Evolutionary conservation across 139 green algal species (phyloP).

Genomic region (Micractinium conductrix): DNA sequence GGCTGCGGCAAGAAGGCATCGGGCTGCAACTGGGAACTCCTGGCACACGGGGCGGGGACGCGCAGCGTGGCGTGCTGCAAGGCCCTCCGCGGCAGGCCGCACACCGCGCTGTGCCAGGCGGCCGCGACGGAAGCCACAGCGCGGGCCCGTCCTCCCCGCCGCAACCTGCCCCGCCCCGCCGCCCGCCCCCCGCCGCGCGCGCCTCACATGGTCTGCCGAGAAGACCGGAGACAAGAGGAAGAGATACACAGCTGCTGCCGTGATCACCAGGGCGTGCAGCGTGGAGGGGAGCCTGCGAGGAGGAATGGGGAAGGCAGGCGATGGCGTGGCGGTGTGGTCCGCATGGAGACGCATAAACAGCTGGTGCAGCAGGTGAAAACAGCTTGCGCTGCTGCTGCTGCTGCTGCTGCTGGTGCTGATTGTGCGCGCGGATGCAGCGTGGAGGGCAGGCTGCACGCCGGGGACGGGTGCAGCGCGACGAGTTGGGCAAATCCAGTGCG

Average conservation of each 20-base stretch:
- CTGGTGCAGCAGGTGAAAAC: too few relatives aligned
- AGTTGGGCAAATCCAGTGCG: not conserved
- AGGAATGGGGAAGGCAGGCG: not conserved
- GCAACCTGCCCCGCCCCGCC: too few relatives aligned
- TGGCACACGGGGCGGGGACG: not conserved
- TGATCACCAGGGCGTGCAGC: conserved; percentile 32
- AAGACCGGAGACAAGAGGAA: conserved; percentile 29
- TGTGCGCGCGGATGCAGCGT: too few relatives aligned
- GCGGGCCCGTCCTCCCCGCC: too few relatives aligned
- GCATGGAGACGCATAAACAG: not conserved
- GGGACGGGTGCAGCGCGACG: not conserved
- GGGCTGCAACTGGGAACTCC: not conserved
- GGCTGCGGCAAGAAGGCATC: not conserved
- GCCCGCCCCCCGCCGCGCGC: too few relatives aligned
- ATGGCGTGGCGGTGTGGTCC: not conserved
- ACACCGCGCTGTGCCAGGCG: not conserved
- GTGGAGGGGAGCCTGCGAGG: conserved; percentile 24
- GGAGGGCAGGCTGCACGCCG: not conserved
- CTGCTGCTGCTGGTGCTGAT: too few relatives aligned
- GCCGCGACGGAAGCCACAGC: too few relatives aligned
- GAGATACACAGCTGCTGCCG: conserved; percentile 10
- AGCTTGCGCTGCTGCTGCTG: too few relatives aligned
- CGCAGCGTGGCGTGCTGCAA: too few relatives aligned
- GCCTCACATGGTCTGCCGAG: not conserved
- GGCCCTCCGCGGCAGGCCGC: too few relatives aligned